Base-by-base conservation (phyloP, 139 green algal species). In the Spirogloea muscicola region DNA sequence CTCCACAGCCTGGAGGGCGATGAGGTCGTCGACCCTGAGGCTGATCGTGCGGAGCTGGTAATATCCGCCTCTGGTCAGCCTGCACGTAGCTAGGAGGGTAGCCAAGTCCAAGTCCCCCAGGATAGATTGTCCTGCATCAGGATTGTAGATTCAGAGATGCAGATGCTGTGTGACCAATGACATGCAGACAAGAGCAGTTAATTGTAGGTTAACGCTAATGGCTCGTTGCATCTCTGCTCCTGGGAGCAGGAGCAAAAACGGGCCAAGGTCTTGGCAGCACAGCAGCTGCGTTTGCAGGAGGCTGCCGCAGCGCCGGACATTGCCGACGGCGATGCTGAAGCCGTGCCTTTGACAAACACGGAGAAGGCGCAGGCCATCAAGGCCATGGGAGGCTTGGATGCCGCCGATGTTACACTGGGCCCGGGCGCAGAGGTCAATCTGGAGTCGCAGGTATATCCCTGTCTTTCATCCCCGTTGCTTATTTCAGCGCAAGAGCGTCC, bases 391-490 rank as follows among this genome's bases (percentile, higher is more conserved):
- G n/a, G n/a, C 13, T 21, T 27, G n/a, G 68, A 80, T n/a, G 16
- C 36, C 21, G 75, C 68, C 10, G 75, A 82, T 51, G 75, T 31
- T 31, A 41, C 49, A 42, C 49, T 83, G n/a, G 58, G 77, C 13
- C 72, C 39, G 2, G 58, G 77, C n/a, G 73, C 72, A 2, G 75
- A 96, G 78, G 87, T 95, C 4, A 49, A 76, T 7, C 66, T 91
- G 31, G 85, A 90, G 52, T 85, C 79, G 13, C 83, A 89, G 85
- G 85, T 88, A 58, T 40, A 44, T 13, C 6, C 31, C 13, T 29
- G 59, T 62, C 52, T 62, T 33, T 62, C 6, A 33, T 33, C 40
- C 5, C 40, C 9, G 6, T 39, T 62, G 18, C 40, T 62, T 39
- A 43, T 62, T 62, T 62, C 40, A 62, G 5, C 5, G 52, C 6